Evolutionary conservation across 257 asterid genomes (phyloP).

Genomic region (Paulownia fortunei): DNA sequence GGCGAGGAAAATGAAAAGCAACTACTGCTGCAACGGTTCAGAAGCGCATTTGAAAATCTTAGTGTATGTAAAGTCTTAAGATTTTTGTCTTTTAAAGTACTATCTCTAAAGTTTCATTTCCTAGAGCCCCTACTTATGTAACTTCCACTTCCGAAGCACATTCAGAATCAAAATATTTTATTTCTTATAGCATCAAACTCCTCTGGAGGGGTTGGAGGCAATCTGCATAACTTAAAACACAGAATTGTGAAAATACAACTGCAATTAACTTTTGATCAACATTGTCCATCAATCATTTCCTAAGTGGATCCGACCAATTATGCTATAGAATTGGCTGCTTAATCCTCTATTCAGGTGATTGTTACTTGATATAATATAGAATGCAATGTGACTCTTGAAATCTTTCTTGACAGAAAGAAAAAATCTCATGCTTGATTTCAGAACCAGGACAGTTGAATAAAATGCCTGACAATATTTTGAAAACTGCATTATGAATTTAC

Average conservation of each 20-base stretch:
- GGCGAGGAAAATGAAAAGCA: conserved; percentile 88
- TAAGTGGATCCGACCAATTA: not conserved
- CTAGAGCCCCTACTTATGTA: not conserved
- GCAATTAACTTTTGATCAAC: not conserved
- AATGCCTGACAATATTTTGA: not conserved
- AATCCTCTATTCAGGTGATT: not conserved
- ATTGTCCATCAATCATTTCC: not conserved
- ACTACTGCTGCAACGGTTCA: conserved; percentile 69
- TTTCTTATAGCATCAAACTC: not conserved
- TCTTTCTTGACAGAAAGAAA: not conserved
- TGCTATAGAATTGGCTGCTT: not conserved
- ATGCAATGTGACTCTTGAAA: not conserved
- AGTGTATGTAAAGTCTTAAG: conserved; percentile 51
- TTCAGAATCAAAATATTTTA: not conserved
- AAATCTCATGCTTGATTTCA: not conserved
- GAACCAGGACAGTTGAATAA: conserved; percentile 13
- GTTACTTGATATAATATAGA: not conserved
- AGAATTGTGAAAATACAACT: not conserved
- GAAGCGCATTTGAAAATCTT: conserved; percentile 79
- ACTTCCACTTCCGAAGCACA: conserved; percentile 2
- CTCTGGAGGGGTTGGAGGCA: not conserved
- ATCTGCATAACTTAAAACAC: conserved; percentile 5
- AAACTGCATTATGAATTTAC: not conserved
- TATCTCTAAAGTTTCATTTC: conserved; percentile 10
- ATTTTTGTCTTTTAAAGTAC: conserved; percentile 17